phyloP scores from a whole-genome alignment of 106 monocot genomes.

The Gastrodia elata region DNA sequence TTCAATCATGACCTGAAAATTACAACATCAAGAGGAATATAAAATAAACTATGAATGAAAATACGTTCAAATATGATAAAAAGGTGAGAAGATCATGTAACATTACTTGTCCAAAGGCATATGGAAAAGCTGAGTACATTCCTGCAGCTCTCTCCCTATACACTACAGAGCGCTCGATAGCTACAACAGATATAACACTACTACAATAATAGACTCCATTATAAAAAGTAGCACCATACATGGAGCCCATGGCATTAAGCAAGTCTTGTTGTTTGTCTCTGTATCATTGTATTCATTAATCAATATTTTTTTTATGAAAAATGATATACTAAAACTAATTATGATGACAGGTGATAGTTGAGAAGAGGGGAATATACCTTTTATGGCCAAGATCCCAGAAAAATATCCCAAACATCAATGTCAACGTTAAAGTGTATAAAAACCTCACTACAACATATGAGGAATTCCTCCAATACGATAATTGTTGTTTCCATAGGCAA shows the following conservation, averaged over 20 bases:
- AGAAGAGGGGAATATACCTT: too few relatives aligned
- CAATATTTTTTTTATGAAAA: too few relatives aligned
- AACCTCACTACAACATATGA: not conserved
- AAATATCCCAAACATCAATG: not conserved
- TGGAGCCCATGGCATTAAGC: conserved; percentile 34
- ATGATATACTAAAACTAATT: too few relatives aligned
- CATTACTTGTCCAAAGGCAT: conserved; percentile 58
- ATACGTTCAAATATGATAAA: too few relatives aligned
- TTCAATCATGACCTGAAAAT: conserved; percentile 55
- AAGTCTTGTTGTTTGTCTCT: conserved; percentile 17
- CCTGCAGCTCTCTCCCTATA: conserved; percentile 64
- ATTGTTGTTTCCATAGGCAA: not conserved
- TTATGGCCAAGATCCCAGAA: not conserved
- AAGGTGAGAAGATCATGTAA: too few relatives aligned
- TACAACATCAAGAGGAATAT: too few relatives aligned
- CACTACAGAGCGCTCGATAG: conserved; percentile 54
- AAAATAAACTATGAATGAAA: too few relatives aligned
- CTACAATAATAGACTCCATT: conserved; percentile 34
- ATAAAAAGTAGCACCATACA: conserved; percentile 38
- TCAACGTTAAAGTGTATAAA: not conserved
- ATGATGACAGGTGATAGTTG: too few relatives aligned
- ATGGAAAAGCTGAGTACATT: conserved; percentile 61
- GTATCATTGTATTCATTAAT: not conserved
- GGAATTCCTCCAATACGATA: not conserved
- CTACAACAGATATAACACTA: conserved; percentile 49